Percentiles rank a stretch among this genome's conserved stretches.
These are phyloP conservation scores for Clitocybe nebularis DNA, from an alignment of 1,284 basidiomycete genomes.

Conservation along the genomic window DNA sequence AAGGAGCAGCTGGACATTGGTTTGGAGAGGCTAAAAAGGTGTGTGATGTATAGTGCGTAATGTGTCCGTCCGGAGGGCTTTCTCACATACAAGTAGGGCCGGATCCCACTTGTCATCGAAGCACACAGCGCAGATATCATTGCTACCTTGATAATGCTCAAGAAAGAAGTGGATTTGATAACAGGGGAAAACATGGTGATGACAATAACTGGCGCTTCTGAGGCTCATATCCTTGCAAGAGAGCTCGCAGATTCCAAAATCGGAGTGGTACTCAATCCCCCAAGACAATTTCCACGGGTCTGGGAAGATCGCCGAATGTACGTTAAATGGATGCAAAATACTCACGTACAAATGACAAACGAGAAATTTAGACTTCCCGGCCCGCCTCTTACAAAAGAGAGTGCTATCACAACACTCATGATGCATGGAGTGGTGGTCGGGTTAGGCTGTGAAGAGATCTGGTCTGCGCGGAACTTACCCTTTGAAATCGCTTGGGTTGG, in stretches of 20 bases:
- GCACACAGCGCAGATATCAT: constrained; percentile 75
- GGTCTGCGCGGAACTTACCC: constrained; percentile 64
- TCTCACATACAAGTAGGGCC: constrained; percentile 26
- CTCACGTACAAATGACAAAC: not conserved
- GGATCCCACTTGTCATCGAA: constrained; percentile 50
- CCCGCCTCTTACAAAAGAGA: constrained; percentile 68
- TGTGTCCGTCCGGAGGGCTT: not conserved
- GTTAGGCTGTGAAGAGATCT: constrained; percentile 63
- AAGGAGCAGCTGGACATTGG: constrained; percentile 45
- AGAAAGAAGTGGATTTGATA: constrained; percentile 61
- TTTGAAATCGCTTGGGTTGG: constrained; percentile 72
- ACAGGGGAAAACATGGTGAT: constrained; percentile 42
- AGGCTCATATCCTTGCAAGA: constrained; percentile 73
- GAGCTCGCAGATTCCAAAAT: constrained; percentile 70
- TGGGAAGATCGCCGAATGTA: constrained; percentile 67
- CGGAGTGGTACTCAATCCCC: constrained; percentile 64
- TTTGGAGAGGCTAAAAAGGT: constrained; percentile 52
- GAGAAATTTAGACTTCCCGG: constrained; percentile 43
- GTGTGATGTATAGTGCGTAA: constrained; percentile 21
- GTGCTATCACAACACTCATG: constrained; percentile 59
- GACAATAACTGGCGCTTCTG: constrained; percentile 66
- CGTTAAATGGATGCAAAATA: constrained; percentile 12
- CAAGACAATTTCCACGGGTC: constrained; percentile 53
- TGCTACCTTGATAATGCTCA: constrained; percentile 70
- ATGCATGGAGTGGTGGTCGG: constrained; percentile 72